phyloP scores from a whole-genome alignment of 805 yeast genomes.

The Barnettozyma wickerhamii region DNA sequence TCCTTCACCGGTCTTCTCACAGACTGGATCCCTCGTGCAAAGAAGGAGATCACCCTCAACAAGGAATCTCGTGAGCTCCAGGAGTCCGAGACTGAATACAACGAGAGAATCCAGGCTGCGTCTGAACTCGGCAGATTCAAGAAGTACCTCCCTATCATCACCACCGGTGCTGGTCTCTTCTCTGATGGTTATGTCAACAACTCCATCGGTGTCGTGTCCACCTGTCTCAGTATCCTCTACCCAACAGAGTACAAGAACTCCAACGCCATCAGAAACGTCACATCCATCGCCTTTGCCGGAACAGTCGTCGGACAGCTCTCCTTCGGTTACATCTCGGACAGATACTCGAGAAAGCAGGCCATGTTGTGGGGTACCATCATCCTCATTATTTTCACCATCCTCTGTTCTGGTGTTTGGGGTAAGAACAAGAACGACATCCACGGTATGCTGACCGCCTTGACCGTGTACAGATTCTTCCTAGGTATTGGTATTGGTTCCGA shows the following conservation, averaged over 20 bases:
- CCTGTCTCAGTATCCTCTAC: conserved; percentile 64
- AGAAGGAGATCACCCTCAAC: conserved; percentile 39
- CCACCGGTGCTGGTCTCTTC: conserved; percentile 90
- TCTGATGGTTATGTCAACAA: conserved; percentile 92
- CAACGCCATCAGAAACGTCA: conserved; percentile 69
- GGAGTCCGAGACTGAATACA: conserved; percentile 25
- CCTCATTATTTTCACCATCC: conserved; percentile 70
- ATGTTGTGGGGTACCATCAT: conserved; percentile 77
- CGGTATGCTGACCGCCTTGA: conserved; percentile 80
- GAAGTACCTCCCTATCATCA: conserved; percentile 63
- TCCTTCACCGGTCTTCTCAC: conserved; percentile 32
- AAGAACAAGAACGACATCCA: conserved; percentile 33
- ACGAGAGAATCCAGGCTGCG: conserved; percentile 16
- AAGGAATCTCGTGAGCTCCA: conserved; percentile 26
- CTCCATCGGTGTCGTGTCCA: conserved; percentile 71
- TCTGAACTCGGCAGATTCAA: conserved; percentile 21
- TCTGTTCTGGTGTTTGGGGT: conserved; percentile 89
- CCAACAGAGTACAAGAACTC: conserved; percentile 59
- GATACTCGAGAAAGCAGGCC: conserved; percentile 73
- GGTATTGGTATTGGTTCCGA: conserved; percentile 95
- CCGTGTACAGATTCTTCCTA: conserved; percentile 79
- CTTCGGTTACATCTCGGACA: conserved; percentile 81
- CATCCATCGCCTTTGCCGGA: conserved; percentile 89
- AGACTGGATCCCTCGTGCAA: conserved; percentile 40
- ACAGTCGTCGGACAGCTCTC: conserved; percentile 80